A percentile compares a stretch with the other conserved stretches of the same genome.
Conservation (phyloP, 2,329 filamentous ascomycete genomes). For the Pseudogymnoascus sp. region DNA sequence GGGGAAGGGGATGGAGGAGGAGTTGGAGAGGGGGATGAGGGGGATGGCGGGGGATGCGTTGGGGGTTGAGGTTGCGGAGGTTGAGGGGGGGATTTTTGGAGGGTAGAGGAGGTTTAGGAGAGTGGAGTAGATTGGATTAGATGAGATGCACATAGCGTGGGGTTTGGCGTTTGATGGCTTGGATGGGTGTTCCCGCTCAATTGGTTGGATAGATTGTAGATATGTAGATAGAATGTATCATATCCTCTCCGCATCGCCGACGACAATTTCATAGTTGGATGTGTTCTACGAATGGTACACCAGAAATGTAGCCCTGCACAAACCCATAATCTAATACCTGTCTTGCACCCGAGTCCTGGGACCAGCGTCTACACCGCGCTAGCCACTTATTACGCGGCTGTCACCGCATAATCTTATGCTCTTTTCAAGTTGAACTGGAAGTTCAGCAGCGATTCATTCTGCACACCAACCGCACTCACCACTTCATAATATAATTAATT, state of each 20-base stretch:
- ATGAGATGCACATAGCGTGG: not conserved
- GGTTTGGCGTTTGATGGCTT: not conserved
- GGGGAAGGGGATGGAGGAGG: conserved; percentile 96
- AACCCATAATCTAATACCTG: not conserved
- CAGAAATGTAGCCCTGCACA: not conserved
- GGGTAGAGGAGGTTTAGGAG: not conserved
- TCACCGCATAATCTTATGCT: not conserved
- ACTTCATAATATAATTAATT: too few species aligned
- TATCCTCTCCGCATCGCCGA: conserved; percentile 49
- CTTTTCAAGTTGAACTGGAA: not conserved
- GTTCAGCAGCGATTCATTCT: too few species aligned
- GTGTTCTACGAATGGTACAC: not conserved
- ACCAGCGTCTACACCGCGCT: not conserved
- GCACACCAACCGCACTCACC: too few species aligned
- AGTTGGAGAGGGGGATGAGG: conserved; percentile 81
- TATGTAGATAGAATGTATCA: conserved; percentile 33
- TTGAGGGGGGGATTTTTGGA: conserved; percentile 56
- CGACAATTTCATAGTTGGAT: not conserved
- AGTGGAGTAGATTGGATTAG: not conserved
- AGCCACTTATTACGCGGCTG: not conserved
- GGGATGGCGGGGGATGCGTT: conserved; percentile 75
- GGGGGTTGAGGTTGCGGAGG: conserved; percentile 80
- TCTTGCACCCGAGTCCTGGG: not conserved
- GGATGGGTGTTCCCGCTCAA: not conserved
- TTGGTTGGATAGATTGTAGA: not conserved